phyloP scores from a whole-genome alignment of 331 rosid genomes.

The Malus hybrid region DNA sequence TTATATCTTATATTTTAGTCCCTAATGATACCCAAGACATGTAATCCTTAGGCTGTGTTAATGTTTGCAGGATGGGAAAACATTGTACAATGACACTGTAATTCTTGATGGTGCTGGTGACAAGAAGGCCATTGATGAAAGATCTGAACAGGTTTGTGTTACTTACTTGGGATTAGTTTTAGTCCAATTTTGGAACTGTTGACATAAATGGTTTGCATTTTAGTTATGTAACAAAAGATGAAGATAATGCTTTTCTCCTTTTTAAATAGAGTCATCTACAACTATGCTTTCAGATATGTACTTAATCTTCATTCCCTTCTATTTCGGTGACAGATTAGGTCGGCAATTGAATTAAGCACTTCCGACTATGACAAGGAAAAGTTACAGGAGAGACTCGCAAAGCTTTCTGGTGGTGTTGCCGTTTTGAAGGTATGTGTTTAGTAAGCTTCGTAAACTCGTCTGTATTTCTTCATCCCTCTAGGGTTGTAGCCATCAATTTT shows the following conservation, averaged over 20 bases:
- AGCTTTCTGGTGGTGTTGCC: slow-evolving; percentile 96
- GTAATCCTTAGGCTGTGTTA: neutral
- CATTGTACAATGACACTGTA: slow-evolving; percentile 71
- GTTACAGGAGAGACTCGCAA: slow-evolving; percentile 86
- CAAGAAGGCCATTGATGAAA: slow-evolving; percentile 69
- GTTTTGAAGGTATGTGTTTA: slow-evolving; percentile 57
- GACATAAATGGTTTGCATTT: neutral
- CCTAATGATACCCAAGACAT: neutral
- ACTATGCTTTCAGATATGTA: neutral
- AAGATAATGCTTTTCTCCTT: neutral
- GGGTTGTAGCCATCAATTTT: too few relatives aligned
- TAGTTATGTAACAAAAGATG: neutral
- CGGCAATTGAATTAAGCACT: slow-evolving; percentile 66
- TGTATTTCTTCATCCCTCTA: neutral
- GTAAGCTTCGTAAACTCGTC: neutral
- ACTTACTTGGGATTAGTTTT: neutral
- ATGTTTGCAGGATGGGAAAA: slow-evolving; percentile 75
- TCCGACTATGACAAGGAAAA: slow-evolving; percentile 97
- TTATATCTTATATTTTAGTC: neutral
- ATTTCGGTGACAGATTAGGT: slow-evolving; percentile 55
- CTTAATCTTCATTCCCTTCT: neutral
- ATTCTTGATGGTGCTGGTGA: slow-evolving; percentile 91
- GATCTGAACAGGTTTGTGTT: slow-evolving; percentile 78
- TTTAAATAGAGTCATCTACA: neutral
- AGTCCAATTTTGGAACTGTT: neutral